phyloP scores from a whole-genome alignment of 2,329 filamentous ascomycete genomes.

The Cryoendolithus antarcticus region DNA sequence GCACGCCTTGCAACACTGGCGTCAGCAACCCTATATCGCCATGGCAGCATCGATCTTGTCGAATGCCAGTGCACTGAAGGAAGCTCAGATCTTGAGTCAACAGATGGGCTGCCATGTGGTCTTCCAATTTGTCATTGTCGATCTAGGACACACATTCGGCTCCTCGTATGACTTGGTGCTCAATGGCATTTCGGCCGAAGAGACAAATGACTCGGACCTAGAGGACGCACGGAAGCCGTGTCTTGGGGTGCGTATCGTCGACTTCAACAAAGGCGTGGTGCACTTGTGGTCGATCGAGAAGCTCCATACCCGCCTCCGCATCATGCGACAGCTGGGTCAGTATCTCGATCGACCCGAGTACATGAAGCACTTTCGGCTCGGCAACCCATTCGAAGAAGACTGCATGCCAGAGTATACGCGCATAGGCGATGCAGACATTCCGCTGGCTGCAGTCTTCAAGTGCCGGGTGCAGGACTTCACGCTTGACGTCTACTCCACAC shows the following conservation, averaged over 20 bases:
- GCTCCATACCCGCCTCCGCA: slow-evolving; percentile 69
- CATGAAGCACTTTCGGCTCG: slow-evolving; percentile 78
- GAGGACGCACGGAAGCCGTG: slow-evolving; percentile 79
- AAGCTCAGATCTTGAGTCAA: slow-evolving; percentile 96
- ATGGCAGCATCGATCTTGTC: slow-evolving; percentile 90
- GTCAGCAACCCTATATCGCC: slow-evolving; percentile 70
- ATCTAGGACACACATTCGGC: slow-evolving; percentile 73
- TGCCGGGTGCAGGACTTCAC: slow-evolving; percentile 88
- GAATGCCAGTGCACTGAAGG: slow-evolving; percentile 76
- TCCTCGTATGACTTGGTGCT: slow-evolving; percentile 96
- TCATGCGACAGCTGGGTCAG: slow-evolving; percentile 95
- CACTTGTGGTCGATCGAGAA: slow-evolving; percentile 94
- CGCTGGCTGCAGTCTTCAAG: slow-evolving; percentile 84
- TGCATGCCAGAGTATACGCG: slow-evolving; percentile 89
- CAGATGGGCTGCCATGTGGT: slow-evolving; percentile 85
- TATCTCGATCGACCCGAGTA: slow-evolving; percentile 94
- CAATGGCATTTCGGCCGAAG: slow-evolving; percentile 77
- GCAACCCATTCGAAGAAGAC: slow-evolving; percentile 83
- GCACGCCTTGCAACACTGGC: slow-evolving; percentile 61
- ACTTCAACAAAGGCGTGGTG: slow-evolving; percentile 75
- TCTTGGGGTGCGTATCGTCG: slow-evolving; percentile 77
- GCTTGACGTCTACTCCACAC: slow-evolving; percentile 81
- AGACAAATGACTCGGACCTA: slow-evolving; percentile 56
- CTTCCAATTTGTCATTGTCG: slow-evolving; percentile 89
- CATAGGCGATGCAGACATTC: slow-evolving; percentile 85